These are phyloP conservation scores for Ophiostoma piceae DNA, from an alignment of 2,329 filamentous ascomycete species.

Conservation along the genomic window DNA sequence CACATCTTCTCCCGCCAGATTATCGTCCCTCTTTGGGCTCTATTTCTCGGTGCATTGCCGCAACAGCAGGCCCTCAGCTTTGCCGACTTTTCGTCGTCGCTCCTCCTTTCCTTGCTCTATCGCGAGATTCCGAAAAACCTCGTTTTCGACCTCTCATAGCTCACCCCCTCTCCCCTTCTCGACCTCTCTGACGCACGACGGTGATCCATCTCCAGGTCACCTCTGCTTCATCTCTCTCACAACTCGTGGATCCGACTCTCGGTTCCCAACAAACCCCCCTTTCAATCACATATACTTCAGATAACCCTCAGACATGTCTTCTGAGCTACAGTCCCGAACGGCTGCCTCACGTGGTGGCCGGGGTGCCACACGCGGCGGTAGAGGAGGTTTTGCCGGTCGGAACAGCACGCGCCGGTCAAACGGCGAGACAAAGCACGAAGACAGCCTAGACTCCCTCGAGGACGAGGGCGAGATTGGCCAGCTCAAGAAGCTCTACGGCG, in stretches of 20 bases:
- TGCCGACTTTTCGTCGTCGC: slow-evolving; percentile 14
- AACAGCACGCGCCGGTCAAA: slow-evolving; percentile 70
- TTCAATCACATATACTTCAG: slow-evolving; percentile 1
- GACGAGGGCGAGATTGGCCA: slow-evolving; percentile 87
- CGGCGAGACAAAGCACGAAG: slow-evolving; percentile 59
- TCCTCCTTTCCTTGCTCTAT: slow-evolving; percentile 13
- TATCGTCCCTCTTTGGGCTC: slow-evolving; percentile 18
- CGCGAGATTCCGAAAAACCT: slow-evolving; percentile 20
- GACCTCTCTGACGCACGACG: slow-evolving; percentile 14
- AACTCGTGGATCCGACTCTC: neutral
- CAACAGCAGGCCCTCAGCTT: slow-evolving; percentile 15
- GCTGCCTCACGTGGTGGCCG: slow-evolving; percentile 74
- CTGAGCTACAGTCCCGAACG: slow-evolving; percentile 84
- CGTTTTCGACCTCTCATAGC: slow-evolving; percentile 16
- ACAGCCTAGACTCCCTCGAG: slow-evolving; percentile 56
- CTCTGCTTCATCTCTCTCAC: neutral
- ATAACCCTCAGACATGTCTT: slow-evolving; percentile 66
- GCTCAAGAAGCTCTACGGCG: slow-evolving; percentile 83
- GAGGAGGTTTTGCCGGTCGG: slow-evolving; percentile 66
- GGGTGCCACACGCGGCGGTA: slow-evolving; percentile 81
- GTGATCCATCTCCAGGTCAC: slow-evolving; percentile 6
- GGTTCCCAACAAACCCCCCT: slow-evolving; percentile 16
- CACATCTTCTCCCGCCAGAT: slow-evolving; percentile 16
- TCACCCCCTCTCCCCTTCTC: neutral
- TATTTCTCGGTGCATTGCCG: slow-evolving; percentile 21